Conservation (phyloP, 257 asterid species). For the Euphrasia confusa region DNA sequence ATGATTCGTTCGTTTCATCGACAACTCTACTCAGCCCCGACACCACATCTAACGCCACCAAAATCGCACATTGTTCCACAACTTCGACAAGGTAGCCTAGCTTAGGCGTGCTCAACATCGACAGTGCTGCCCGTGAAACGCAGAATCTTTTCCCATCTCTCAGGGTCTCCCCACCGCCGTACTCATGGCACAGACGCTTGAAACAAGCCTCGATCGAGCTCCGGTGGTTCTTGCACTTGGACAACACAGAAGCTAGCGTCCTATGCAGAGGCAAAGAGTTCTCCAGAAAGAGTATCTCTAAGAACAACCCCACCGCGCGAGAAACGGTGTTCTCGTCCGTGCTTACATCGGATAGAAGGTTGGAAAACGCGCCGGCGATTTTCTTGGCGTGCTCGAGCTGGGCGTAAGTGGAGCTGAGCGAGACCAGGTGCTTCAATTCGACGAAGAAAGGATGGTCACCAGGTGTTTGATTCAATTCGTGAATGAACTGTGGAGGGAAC, state of each 20-base stretch:
- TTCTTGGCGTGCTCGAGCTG: conserved; percentile 78
- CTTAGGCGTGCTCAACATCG: conserved; percentile 89
- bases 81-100: conserved; percentile 73
- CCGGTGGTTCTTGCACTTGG: conserved; percentile 53
- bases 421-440: conserved; percentile 49
- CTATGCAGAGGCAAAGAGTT: conserved; percentile 78
- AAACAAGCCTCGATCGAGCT: conserved; percentile 46
- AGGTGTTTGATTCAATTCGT: conserved; percentile 59
- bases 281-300: conserved; percentile 75
- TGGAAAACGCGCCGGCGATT: conserved; percentile 51
- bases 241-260: conserved; percentile 66
- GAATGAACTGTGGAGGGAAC: conserved; percentile 58
- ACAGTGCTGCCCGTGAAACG: conserved; percentile 79
- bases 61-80: conserved; percentile 67
- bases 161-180: conserved; percentile 45
- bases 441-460: conserved; percentile 37
- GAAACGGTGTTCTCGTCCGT: conserved; percentile 37
- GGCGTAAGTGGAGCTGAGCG: conserved; percentile 76
- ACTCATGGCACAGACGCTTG: conserved; percentile 61
- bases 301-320: conserved; percentile 47
- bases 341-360: conserved; percentile 42
- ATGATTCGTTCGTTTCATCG: conserved; percentile 47
- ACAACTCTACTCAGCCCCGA: conserved; percentile 57
- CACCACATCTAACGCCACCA: conserved; percentile 73
- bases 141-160: conserved; percentile 64